These are phyloP conservation scores for Backusella psychrophila DNA, from an alignment of 192 early-diverging fungal genomes.

Conservation along the genomic window DNA sequence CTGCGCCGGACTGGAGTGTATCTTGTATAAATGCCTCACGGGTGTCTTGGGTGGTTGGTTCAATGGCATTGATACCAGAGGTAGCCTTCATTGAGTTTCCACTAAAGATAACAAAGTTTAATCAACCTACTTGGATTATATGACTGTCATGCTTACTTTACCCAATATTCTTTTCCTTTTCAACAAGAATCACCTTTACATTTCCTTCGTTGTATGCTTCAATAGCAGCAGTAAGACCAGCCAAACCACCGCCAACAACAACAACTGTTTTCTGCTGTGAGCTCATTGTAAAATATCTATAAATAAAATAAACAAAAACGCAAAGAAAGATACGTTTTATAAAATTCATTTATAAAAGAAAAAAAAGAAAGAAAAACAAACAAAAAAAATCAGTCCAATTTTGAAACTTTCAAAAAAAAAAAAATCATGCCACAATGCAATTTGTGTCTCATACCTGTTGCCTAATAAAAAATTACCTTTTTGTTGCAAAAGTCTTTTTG, in stretches of 20 bases:
- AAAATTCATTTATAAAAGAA: not conserved
- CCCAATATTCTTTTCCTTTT: conserved; percentile 33
- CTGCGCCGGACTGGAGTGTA: conserved; percentile 67
- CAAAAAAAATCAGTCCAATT: not conserved
- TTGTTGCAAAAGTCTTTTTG: too few species aligned
- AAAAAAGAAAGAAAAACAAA: not conserved
- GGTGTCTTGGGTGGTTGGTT: conserved; percentile 50
- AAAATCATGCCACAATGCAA: not conserved
- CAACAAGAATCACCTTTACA: conserved; percentile 21
- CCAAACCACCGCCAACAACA: conserved; percentile 32
- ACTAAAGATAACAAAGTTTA: conserved; percentile 8
- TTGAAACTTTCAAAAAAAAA: not conserved
- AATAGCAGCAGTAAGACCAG: conserved; percentile 27
- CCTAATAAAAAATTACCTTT: too few species aligned
- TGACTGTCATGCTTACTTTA: not conserved
- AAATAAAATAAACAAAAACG: conserved; percentile 3
- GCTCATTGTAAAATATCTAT: not conserved
- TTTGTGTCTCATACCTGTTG: too few species aligned
- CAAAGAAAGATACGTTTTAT: not conserved
- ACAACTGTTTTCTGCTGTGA: conserved; percentile 21
- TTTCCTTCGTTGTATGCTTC: conserved; percentile 22
- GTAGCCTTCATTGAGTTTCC: conserved; percentile 89
- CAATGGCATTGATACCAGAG: conserved; percentile 80
- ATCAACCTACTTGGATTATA: too few species aligned
- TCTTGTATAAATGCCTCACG: conserved; percentile 61